Evolutionary conservation across 2,329 filamentous ascomycete genomes (phyloP), one percentile per base, ranked within the genome.

Genomic region (Kalmusia sp.): DNA sequence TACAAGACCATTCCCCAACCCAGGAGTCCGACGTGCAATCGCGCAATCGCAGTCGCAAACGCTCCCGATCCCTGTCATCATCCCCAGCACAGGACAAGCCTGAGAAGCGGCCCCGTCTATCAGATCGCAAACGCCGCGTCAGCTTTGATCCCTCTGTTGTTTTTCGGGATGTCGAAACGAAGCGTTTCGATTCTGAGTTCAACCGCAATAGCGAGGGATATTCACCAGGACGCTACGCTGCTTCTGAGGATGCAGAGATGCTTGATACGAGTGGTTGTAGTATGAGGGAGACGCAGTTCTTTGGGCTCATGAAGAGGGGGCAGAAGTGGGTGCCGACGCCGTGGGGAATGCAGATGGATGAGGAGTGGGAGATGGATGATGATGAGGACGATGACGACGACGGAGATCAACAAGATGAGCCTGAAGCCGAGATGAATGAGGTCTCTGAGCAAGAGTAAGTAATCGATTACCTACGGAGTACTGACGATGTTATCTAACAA

Each of bases 231-330:
- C 53, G 65, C n/a, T 64, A 69, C 45, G 65, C 63, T 25, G 58
- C 63, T 6, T 59, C 60, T 4, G 59, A 65, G 50, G 64, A 58
- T 6, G 49, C 46, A 6, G 63, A 67, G 38, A 69, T 59, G 30
- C 50, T 69, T 15, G 69, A 72, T 41, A 70, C 68, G 1, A 70
- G 67, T 30, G 69, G 69, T 1, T 51, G 39, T 15, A 52, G 51
- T 3, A 46, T 57, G 24, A 54, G 55, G 6, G 62, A 59, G n/a
- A 41, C 54, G 6, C 64, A 63, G 21, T 72, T 70, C 25, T 63
- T 63, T 7, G 59, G 68, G 4, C 40, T 59, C 33, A 69, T 54
- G 47, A 68, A 63, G 47, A 43, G 58, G 7, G 61, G 63, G 15
- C 54, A 52, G 6, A 54, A 37, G 14, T 70, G 67, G 53, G 54